Evolutionary conservation across 169 alveolate genomes (phyloP).

Genomic region (Theileria equi): DNA sequence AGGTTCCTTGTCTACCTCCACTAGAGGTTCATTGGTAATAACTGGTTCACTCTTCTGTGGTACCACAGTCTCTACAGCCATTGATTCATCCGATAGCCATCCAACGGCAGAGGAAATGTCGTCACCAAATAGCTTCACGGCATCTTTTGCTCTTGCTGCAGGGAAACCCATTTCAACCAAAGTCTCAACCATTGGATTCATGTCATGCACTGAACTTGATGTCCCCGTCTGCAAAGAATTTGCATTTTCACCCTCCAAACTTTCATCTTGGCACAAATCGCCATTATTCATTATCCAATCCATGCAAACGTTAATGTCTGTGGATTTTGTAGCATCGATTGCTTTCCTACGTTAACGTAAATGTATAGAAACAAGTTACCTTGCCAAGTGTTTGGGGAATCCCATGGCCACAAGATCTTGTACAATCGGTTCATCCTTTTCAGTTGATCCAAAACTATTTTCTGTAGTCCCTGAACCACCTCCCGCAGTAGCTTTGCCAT

Average conservation of each 20-base stretch:
- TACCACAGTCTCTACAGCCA: constrained; percentile 25
- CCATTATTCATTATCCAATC: constrained; percentile 69
- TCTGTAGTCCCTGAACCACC: background rate
- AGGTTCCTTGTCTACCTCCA: background rate
- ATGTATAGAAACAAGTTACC: background rate
- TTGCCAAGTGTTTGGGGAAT: constrained; percentile 22
- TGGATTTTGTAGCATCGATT: constrained; percentile 12
- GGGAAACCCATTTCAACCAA: constrained; percentile 34
- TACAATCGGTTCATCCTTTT: constrained; percentile 1
- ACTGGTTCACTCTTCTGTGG: constrained; percentile 5
- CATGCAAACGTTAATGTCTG: constrained; percentile 54
- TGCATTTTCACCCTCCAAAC: background rate
- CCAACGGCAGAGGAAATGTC: constrained; percentile 34
- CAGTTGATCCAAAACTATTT: background rate
- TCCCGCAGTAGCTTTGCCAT: constrained; percentile 8
- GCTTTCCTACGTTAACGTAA: constrained; percentile 4
- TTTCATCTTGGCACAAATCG: constrained; percentile 16
- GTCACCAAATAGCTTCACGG: constrained; percentile 25
- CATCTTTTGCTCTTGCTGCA: constrained; percentile 14
- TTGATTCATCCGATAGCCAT: constrained; percentile 19
- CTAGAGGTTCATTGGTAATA: constrained; percentile 33
- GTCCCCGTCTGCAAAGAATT: background rate
- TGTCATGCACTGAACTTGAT: too few species aligned
- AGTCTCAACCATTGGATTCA: constrained; percentile 6
- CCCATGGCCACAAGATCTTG: constrained; percentile 57